Evolutionary conservation across 1,139 yeast genomes (phyloP).

Genomic region (Debaryomyces coudertii): DNA sequence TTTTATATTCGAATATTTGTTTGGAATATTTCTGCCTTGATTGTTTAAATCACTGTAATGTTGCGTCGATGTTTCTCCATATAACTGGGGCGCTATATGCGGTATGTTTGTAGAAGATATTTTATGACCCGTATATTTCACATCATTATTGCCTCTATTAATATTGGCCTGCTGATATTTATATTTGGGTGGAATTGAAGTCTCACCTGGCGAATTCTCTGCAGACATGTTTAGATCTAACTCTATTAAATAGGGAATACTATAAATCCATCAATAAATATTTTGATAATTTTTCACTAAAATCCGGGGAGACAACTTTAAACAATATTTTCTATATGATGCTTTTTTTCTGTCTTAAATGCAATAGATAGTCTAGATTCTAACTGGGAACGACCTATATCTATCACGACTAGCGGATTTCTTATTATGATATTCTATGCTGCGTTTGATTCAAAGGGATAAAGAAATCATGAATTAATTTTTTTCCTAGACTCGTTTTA

Average conservation of each 20-base stretch:
- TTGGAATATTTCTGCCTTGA: conserved; percentile 12
- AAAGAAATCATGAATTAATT: conserved; percentile 1
- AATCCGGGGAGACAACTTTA: background rate
- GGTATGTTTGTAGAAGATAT: background rate
- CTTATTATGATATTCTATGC: background rate
- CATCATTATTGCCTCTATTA: background rate
- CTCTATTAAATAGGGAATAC: background rate
- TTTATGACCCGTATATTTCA: background rate
- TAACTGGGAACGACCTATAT: background rate
- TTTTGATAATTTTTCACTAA: background rate
- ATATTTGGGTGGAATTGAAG: background rate
- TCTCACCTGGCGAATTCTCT: background rate
- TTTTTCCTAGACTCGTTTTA: conserved; percentile 5
- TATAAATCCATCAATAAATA: background rate
- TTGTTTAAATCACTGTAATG: background rate
- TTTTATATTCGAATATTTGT: conserved; percentile 42
- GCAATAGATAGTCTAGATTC: background rate
- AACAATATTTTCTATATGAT: background rate
- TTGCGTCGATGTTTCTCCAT: background rate
- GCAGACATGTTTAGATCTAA: background rate
- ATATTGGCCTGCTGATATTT: background rate
- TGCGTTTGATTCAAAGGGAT: background rate
- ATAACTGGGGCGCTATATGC: background rate
- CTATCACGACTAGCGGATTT: background rate
- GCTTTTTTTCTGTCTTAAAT: background rate